Percentiles rank a stretch among this genome's conserved stretches.
phyloP scores from a whole-genome alignment of 768 basidiomycete genomes.

The Suillus clintonianus region DNA sequence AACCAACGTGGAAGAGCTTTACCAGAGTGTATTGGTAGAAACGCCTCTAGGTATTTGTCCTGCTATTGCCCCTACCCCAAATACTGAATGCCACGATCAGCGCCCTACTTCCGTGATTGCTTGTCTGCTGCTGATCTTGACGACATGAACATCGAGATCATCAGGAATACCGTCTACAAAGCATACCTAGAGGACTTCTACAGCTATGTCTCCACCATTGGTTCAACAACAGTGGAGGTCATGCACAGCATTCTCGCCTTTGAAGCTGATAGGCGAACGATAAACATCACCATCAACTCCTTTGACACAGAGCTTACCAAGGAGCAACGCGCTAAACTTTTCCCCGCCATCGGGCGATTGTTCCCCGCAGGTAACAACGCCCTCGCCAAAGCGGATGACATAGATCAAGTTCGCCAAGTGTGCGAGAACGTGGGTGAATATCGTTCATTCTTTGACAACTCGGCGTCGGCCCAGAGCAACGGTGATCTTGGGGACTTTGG shows the following conservation, averaged over 20 bases:
- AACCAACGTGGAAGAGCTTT: constrained; percentile 97
- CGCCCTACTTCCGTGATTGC: constrained; percentile 96
- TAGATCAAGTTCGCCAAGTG: constrained; percentile 87
- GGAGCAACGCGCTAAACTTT: constrained; percentile 91
- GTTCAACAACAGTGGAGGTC: constrained; percentile 84
- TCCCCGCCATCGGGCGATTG: constrained; percentile 90
- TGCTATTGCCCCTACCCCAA: not conserved
- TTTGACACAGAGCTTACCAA: constrained; percentile 94
- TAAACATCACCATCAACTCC: constrained; percentile 99
- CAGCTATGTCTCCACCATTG: constrained; percentile 74
- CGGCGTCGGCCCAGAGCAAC: constrained; percentile 33
- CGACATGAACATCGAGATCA: constrained; percentile 99
- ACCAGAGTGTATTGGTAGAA: constrained; percentile 95
- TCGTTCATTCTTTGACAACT: constrained; percentile 80
- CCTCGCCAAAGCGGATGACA: constrained; percentile 91
- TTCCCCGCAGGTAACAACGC: constrained; percentile 96
- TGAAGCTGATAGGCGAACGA: constrained; percentile 94
- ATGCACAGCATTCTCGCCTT: constrained; percentile 93
- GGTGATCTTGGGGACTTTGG: constrained; percentile 44
- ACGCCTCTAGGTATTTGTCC: constrained; percentile 83
- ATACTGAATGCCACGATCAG: constrained; percentile 34
- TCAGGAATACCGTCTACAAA: constrained; percentile 98
- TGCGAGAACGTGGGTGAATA: constrained; percentile 92
- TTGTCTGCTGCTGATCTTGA: constrained; percentile 94
- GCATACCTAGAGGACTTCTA: constrained; percentile 98